phyloP scores from a whole-genome alignment of 148 eudicot genomes.

The Selenicereus undatus region DNA sequence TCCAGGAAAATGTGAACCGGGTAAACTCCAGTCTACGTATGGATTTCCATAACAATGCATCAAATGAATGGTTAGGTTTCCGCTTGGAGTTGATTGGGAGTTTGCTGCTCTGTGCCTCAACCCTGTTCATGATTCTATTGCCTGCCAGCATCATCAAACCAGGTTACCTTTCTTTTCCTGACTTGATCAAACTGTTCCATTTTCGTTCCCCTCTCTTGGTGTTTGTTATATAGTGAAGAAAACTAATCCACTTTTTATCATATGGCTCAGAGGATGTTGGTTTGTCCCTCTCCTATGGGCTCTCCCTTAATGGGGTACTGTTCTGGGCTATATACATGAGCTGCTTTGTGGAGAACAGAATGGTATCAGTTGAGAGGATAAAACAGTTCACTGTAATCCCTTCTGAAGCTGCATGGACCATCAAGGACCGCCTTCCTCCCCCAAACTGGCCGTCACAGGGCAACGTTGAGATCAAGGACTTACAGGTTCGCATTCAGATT shows the following conservation, averaged over 20 bases:
- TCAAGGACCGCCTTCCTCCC: constrained; percentile 55
- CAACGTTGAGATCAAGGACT: constrained; percentile 57
- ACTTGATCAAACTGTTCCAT: background rate
- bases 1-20: constrained; percentile 60
- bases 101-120: constrained; percentile 64
- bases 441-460: constrained; percentile 76
- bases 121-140: constrained; percentile 73
- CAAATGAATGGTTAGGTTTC: constrained; percentile 90
- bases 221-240: background rate
- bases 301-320: constrained; percentile 70
- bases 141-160: constrained; percentile 79
- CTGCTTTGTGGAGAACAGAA: constrained; percentile 81
- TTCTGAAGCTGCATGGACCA: constrained; percentile 85
- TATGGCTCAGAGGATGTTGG: constrained; percentile 69
- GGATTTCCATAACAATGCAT: constrained; percentile 90
- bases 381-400: constrained; percentile 74
- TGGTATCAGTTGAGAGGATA: constrained; percentile 96
- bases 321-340: constrained; percentile 66
- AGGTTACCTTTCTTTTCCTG: constrained; percentile 38
- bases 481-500: constrained; percentile 44
- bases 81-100: constrained; percentile 88
- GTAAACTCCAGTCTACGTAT: constrained; percentile 72
- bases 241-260: background rate
- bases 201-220: background rate
- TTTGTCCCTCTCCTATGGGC: constrained; percentile 83